Percentiles rank a stretch among this genome's conserved stretches.
phyloP scores from a whole-genome alignment of 148 eudicot species.

The Silene uniflora region DNA sequence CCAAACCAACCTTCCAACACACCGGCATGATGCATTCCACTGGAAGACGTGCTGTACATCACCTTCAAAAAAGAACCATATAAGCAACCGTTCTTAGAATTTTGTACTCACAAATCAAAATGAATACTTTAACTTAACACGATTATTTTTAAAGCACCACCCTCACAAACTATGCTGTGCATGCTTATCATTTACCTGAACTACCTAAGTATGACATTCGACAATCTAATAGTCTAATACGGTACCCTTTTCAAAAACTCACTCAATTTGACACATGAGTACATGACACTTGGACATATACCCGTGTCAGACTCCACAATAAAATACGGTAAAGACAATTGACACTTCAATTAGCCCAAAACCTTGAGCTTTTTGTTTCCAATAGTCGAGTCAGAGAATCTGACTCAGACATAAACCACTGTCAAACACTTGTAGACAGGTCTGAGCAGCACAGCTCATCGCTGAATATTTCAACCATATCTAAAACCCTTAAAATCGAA shows the following conservation, averaged over 20 bases:
- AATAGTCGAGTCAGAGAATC: too few relatives aligned
- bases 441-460: not conserved
- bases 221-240: too few relatives aligned
- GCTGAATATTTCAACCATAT: not conserved
- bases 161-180: not conserved
- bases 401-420: too few relatives aligned
- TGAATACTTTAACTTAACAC: not conserved
- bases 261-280: not conserved
- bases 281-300: not conserved
- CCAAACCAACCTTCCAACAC: constrained; percentile 77
- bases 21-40: constrained; percentile 64
- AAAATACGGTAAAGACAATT: not conserved
- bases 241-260: too few relatives aligned
- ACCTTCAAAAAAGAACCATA: constrained; percentile 36
- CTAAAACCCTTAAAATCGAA: too few relatives aligned
- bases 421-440: too few relatives aligned
- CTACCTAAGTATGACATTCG: too few relatives aligned
- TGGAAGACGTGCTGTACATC: constrained; percentile 72
- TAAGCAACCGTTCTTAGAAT: constrained; percentile 3
- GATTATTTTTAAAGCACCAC: not conserved
- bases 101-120: not conserved
- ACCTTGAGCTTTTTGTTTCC: not conserved
- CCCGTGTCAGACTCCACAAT: too few relatives aligned
- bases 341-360: not conserved
- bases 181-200: not conserved